Conservation (phyloP, 768 basidiomycete genomes). For the Rhodotorula graminis region DNA sequence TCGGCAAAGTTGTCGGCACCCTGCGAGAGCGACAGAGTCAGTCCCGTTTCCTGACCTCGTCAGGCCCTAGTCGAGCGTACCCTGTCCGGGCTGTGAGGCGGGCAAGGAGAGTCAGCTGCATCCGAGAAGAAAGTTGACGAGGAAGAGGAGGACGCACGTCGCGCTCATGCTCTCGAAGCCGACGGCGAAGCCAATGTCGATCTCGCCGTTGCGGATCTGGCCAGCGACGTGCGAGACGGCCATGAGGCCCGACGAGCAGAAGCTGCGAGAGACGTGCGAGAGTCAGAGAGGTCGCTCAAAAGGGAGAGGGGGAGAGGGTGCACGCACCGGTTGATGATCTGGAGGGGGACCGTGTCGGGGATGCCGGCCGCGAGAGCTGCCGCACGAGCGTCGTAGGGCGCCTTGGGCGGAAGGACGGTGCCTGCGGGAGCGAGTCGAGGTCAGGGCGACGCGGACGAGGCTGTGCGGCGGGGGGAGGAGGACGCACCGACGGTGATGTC, state of each 20-base stretch:
- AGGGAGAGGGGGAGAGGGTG: not conserved
- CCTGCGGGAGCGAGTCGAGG: slow-evolving; percentile 53
- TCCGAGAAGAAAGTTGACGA: too few species aligned
- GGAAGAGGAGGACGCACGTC: slow-evolving; percentile 40
- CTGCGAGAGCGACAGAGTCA: slow-evolving; percentile 59
- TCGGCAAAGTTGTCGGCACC: slow-evolving; percentile 61
- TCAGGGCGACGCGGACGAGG: not conserved
- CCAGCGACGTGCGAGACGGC: slow-evolving; percentile 78
- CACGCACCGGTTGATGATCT: slow-evolving; percentile 67
- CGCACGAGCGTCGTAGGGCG: slow-evolving; percentile 78
- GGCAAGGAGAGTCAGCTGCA: not conserved
- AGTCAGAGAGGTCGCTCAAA: not conserved
- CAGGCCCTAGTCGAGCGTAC: not conserved
- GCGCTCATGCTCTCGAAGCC: slow-evolving; percentile 85
- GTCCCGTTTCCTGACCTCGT: not conserved
- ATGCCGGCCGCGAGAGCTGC: slow-evolving; percentile 81
- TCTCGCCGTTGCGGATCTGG: slow-evolving; percentile 70
- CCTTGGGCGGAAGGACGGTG: slow-evolving; percentile 78
- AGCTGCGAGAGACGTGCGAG: slow-evolving; percentile 42
- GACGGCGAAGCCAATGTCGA: slow-evolving; percentile 79
- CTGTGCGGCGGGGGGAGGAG: not conserved
- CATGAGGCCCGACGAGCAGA: slow-evolving; percentile 82
- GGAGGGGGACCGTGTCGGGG: slow-evolving; percentile 62
- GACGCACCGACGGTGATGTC: slow-evolving; percentile 56
- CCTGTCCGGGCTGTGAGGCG: not conserved